Base-by-base conservation (phyloP, 2,329 filamentous ascomycete species). In the Colletotrichum sp. region DNA sequence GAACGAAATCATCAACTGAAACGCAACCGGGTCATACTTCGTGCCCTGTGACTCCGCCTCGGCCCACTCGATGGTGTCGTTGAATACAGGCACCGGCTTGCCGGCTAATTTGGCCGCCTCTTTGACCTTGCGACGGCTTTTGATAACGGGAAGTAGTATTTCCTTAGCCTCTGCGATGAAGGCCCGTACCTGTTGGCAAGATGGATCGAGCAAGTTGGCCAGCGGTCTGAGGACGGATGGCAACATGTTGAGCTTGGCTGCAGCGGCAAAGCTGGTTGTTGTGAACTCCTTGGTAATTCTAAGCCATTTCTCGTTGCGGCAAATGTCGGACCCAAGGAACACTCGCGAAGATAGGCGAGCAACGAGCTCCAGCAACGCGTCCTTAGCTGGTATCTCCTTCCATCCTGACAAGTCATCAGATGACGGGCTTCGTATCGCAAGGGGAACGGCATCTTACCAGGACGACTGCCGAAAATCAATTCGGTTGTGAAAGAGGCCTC, bases 1-100 rank as follows among this genome's bases (percentile, higher is more conserved):
- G 57, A 95, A 94, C 60, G 94, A 91, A 0, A 97, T 96, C 9
- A 98, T 89, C 32, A 95, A 89, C 82, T 98, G 95, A 49, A 95
- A 95, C 13, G 83, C 84, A 16, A 93, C 87, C 0, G 89, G 86
- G 82, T 96, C 90, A 82, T 95, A 96, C n/a, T 9, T 0, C 10
- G 85, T 93, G 68, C 88, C 88, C 32, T 91, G 89, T 86, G 82
- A 81, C 6, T 84, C 80, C 5, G 81, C 74, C 34, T 86, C 82
- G 74, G 87, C 84, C 87, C 87, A 89, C 30, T 86, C 86, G 44
- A 88, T 82, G 6, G 84, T 81, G 71, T 88, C 86, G 7, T 84
- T 80, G 9, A 82, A 78, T 74, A 77, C 5, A 5, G 63, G 65
- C 0, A 16, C 15, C 2, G 26, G 15, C 3, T 52, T 32, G 3